phyloP scores from a whole-genome alignment of 2,329 filamentous ascomycete genomes.

The Aspergillus ibericus region DNA sequence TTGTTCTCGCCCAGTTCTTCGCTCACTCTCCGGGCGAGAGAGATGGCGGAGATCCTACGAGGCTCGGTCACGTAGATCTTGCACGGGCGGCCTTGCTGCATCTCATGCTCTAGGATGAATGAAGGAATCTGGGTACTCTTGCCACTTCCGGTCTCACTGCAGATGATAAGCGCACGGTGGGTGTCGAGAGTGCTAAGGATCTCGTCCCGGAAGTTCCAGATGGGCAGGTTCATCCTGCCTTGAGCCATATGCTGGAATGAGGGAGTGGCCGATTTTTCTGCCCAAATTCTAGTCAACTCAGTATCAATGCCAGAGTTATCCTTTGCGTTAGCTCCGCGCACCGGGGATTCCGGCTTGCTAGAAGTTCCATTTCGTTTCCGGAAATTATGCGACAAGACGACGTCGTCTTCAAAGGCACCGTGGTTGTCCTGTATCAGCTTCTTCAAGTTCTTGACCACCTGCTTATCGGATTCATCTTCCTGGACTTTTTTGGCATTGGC shows the following conservation, averaged over 20 bases:
- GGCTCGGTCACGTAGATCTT: conserved; percentile 97
- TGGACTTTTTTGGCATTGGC: conserved; percentile 68
- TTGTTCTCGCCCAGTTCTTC: conserved; percentile 88
- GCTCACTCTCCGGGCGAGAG: conserved; percentile 86
- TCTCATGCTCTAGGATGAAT: conserved; percentile 86
- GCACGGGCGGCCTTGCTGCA: conserved; percentile 75
- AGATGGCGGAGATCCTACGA: conserved; percentile 92
- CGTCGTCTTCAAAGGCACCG: conserved; percentile 62
- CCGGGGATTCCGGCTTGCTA: conserved; percentile 28
- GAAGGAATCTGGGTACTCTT: conserved; percentile 98
- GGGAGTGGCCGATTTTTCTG: conserved; percentile 49
- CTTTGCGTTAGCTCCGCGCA: conserved; percentile 19
- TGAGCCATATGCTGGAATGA: conserved; percentile 77
- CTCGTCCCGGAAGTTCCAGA: conserved; percentile 79
- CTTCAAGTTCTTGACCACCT: conserved; percentile 64
- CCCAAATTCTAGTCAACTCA: conserved; percentile 54
- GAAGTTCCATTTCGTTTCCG: conserved; percentile 50
- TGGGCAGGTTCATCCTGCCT: conserved; percentile 77
- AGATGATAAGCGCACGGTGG: conserved; percentile 87
- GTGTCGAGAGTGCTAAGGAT: conserved; percentile 75
- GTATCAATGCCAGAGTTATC: conserved; percentile 34
- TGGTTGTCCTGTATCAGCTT: conserved; percentile 38
- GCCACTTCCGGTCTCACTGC: conserved; percentile 93
- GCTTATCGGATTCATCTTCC: conserved; percentile 69
- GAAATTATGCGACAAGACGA: conserved; percentile 76